These are phyloP conservation scores for Leptomonas pyrrhocoris DNA, from an alignment of 208 protist species.

Conservation along the genomic window DNA sequence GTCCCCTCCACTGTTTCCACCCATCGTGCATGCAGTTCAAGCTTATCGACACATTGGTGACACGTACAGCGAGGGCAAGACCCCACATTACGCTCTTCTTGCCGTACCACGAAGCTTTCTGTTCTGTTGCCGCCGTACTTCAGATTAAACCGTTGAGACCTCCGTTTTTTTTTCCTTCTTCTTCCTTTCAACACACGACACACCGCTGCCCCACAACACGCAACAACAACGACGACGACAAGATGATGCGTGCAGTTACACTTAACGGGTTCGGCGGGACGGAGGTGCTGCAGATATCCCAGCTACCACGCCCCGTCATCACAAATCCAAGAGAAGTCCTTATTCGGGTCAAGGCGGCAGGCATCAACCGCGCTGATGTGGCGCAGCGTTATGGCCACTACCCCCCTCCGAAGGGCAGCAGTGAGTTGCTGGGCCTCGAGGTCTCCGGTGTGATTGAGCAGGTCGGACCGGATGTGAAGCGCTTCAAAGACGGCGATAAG, in stretches of 20 bases:
- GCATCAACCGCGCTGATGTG: conserved; percentile 89
- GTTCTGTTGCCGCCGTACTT: no score
- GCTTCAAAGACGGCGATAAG: conserved; percentile 82
- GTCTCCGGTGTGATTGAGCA: conserved; percentile 84
- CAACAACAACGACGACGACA: no score
- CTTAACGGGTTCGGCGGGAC: conserved; percentile 73
- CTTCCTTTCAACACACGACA: no score
- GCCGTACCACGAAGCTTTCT: no score
- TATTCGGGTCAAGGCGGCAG: conserved; percentile 88
- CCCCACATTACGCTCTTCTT: no score
- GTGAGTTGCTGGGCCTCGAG: conserved; percentile 90
- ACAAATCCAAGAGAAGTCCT: conserved; percentile 60
- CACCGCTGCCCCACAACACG: no score
- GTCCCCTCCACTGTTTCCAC: no score
- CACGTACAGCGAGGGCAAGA: no score
- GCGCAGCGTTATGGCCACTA: conserved; percentile 86
- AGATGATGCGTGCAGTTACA: conserved; percentile 80
- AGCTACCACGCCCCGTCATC: conserved; percentile 46
- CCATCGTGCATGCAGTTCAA: no score
- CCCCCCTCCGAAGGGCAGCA: conserved; percentile 78
- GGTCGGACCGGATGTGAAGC: conserved; percentile 58
- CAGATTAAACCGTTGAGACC: no score
- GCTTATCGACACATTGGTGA: no score
- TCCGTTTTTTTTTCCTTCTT: no score
- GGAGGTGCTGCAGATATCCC: conserved; percentile 63